Evolutionary conservation across 2,329 filamentous ascomycete species (phyloP), one percentile per base, ranked within the genome.

Genomic region (Tolypocladium tundrense): DNA sequence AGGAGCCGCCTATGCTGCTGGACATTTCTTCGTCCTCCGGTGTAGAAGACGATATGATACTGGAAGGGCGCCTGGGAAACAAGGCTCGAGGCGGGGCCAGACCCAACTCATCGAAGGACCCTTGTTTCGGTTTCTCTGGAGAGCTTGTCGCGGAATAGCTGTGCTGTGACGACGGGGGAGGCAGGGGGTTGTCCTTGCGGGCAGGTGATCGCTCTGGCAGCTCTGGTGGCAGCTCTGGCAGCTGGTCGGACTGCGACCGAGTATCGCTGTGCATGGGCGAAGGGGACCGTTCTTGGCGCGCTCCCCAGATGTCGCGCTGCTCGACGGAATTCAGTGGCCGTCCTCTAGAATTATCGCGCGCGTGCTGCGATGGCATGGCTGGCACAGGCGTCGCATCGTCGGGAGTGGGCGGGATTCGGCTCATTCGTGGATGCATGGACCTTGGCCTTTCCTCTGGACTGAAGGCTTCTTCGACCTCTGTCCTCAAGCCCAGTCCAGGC

Each of bases 391-490:
- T 65, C 13, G 69, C 68, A 24, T 77, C 72, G 55, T 81, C 77
- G 1, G 77, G 76, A 0, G 77, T 80, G 2, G 78, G 76, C 13
- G 79, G 79, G 56, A 84, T 78, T 31, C 80, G 81, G 68, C 88
- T 90, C 76, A 92, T 83, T 35, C 85, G 82, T 31, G 88, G 88
- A 65, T 92, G 86, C 77, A 90, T 85, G 4, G 89, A 92, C 61
- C 82, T 77, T 2, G 88, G 89, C 57, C 89, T 81, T 57, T 82
- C 66, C n/a, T 72, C 68, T n/a, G 68, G 73, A 16, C 69, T 65
- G 53, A 78, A 76, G 16, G 79, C 76, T 61, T 86, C 83, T 52
- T 86, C 83, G 42, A 86, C 71, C 63, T 85, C 81, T 7, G 79
- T 79, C 61, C 74, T 79, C 59, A 81, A 64, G 24, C 79, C 80